Evolutionary conservation across 1,284 basidiomycete genomes (phyloP).

Genomic region (Cryptococcus maquisensis): DNA sequence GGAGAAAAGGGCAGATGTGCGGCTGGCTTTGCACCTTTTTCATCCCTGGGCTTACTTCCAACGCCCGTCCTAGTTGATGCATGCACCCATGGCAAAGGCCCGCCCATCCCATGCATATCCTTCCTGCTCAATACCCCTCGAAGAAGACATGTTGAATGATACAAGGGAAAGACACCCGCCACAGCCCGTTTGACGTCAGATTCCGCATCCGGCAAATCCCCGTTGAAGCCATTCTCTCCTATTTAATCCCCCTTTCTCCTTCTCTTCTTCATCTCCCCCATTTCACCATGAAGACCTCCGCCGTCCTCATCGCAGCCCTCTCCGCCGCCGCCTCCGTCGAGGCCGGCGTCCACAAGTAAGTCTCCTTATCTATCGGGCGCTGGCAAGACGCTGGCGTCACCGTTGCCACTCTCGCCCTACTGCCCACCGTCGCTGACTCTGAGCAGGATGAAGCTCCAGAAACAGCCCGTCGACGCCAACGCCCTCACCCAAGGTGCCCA

Average conservation of each 20-base stretch:
- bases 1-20: too few relatives aligned
- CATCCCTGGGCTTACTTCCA: too few relatives aligned
- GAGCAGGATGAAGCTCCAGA: conserved; percentile 76
- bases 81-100: too few relatives aligned
- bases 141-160: background rate
- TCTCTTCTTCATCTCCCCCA: conserved; percentile 5
- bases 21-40: too few relatives aligned
- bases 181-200: conserved; percentile 4
- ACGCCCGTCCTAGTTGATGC: too few relatives aligned
- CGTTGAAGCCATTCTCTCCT: background rate
- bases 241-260: conserved; percentile 5
- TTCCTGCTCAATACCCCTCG: too few relatives aligned
- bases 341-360: conserved; percentile 43
- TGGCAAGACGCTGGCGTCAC: conserved; percentile 24
- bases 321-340: conserved; percentile 55
- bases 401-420: conserved; percentile 28
- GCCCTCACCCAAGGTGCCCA: conserved; percentile 51
- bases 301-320: conserved; percentile 67
- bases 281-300: conserved; percentile 58
- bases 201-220: conserved; percentile 4
- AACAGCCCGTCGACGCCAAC: conserved; percentile 59
- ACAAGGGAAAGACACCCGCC: background rate
- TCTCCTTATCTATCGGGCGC: background rate
- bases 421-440: background rate
- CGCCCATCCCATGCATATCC: too few relatives aligned